Evolutionary conservation across 495 filamentous ascomycete species (phyloP), one percentile per base, ranked within the genome.

Genomic region (Neurospora terricola): DNA sequence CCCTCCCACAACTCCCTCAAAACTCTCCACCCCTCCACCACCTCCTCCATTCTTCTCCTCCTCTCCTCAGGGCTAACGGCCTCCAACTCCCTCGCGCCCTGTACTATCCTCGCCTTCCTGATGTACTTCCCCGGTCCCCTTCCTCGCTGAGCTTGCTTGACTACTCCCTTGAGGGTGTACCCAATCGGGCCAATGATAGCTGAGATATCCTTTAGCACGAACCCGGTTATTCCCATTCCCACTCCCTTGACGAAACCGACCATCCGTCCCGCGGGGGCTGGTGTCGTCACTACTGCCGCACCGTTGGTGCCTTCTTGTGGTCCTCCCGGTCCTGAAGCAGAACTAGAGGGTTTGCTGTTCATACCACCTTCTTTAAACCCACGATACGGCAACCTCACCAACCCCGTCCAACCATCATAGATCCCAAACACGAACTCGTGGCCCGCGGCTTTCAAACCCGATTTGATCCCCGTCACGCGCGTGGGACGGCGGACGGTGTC

Each of bases 161-260:
- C 83, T 0, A 92, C 76, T 11, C 92, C 92, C 77, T 93, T 90
- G 27, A 92, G 81, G 0, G 88, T 86, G 71, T 90, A 93, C 0
- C 87, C 91, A 7, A 88, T 77, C 0, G 90, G 88, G 4, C 90
- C 91, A 4, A 90, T 76, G 0, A 91, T 71, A 1, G 91, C 91
- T 14, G 89, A 84, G 18, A 91, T 81, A 71, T 91, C 84, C 80
- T 94, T 94, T 3, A 94, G 83, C 6, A 93, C 85, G 34, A 94
- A 87, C 0, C 93, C 91, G 3, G 91, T 89, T 1, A 93, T 75
- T 2, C 93, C 93, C 84, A 92, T 94, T 1, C 90, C 91, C 2
- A 94, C 77, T 4, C 93, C 93, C 73, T 86, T 87, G 1, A 89
- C 77, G 40, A 88, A 87, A 0, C 93, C 93, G 4, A 86, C 75